phyloP scores from a whole-genome alignment of 2,329 filamentous ascomycete species.

The Chrysoporthe cubensis region DNA sequence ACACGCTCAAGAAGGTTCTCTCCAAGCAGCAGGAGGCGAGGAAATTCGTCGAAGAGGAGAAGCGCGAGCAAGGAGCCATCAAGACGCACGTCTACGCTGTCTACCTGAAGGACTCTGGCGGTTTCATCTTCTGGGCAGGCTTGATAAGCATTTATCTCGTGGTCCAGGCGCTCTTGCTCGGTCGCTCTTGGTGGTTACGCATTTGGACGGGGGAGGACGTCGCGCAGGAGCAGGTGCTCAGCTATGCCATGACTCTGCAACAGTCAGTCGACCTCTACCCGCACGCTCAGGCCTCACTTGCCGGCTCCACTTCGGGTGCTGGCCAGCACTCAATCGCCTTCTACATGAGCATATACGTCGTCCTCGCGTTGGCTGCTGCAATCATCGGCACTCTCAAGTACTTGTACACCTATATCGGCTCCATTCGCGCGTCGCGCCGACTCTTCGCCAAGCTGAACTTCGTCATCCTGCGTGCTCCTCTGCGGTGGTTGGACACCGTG shows the following conservation, averaged over 20 bases:
- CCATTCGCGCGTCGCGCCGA: conserved; percentile 68
- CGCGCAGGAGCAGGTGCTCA: conserved; percentile 42
- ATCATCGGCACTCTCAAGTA: conserved; percentile 66
- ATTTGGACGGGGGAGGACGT: conserved; percentile 59
- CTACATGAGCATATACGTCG: conserved; percentile 71
- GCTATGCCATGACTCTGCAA: conserved; percentile 49
- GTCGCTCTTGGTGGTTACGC: conserved; percentile 66
- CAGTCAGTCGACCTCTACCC: conserved; percentile 46
- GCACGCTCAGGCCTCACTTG: conserved; percentile 34
- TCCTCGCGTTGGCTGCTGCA: conserved; percentile 59
- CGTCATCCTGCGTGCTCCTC: conserved; percentile 69
- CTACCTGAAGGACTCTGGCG: conserved; percentile 71
- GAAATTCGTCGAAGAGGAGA: conserved; percentile 78
- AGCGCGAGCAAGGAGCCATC: conserved; percentile 71
- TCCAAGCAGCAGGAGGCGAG: conserved; percentile 56
- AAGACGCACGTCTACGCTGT: conserved; percentile 67
- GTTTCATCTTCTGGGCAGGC: conserved; percentile 61
- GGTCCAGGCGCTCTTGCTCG: conserved; percentile 59
- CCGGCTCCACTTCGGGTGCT: conserved; percentile 25
- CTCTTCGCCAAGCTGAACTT: conserved; percentile 71
- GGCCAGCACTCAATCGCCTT: conserved; percentile 53
- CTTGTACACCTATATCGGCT: conserved; percentile 65
- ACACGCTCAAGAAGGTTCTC: conserved; percentile 52
- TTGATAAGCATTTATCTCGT: conserved; percentile 58
- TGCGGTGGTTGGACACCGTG: conserved; percentile 82